These are phyloP conservation scores for Mycena kentingensis DNA, from an alignment of 768 basidiomycete genomes.

Conservation along the genomic window DNA sequence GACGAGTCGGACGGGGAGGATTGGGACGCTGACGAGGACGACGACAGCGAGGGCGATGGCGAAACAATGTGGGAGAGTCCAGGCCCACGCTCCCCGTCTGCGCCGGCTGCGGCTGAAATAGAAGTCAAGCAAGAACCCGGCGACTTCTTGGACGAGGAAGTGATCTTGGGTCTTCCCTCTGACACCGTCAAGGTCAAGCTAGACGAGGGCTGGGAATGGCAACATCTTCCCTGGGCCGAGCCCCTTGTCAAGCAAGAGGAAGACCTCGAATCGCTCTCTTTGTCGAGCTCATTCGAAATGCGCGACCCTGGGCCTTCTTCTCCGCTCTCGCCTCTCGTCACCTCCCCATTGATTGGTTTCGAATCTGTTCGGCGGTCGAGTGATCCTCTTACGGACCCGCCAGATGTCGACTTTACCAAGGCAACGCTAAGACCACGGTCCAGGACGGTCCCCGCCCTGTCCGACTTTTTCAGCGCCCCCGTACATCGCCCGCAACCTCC, in stretches of 20 bases:
- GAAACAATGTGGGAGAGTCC: conserved; percentile 67
- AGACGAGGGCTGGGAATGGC: conserved; percentile 49
- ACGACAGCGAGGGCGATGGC: conserved; percentile 54
- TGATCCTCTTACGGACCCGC: conserved; percentile 10
- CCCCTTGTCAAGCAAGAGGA: conserved; percentile 51
- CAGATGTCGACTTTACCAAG: conserved; percentile 20
- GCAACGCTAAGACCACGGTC: conserved; percentile 41
- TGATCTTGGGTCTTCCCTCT: conserved; percentile 40
- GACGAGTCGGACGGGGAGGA: conserved; percentile 41
- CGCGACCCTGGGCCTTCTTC: conserved; percentile 25
- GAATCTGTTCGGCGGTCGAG: conserved; percentile 12
- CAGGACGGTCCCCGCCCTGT: conserved; percentile 38
- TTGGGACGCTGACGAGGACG: conserved; percentile 47
- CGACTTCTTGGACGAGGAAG: conserved; percentile 66
- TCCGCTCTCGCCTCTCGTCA: conserved; percentile 14
- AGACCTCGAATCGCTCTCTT: conserved; percentile 41
- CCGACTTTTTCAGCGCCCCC: conserved; percentile 22
- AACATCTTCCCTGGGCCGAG: conserved; percentile 36
- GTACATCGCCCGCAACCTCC: conserved; percentile 23
- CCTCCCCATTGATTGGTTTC: conserved; percentile 10
- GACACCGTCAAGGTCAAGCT: conserved; percentile 45
- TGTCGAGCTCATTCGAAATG: conserved; percentile 29
- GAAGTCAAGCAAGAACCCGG: conserved; percentile 61
- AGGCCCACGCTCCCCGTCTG: conserved; percentile 63
- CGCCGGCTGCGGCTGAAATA: conserved; percentile 42